phyloP scores from a whole-genome alignment of 441 rosid genomes.

The Bocquillonia castaneifolia region DNA sequence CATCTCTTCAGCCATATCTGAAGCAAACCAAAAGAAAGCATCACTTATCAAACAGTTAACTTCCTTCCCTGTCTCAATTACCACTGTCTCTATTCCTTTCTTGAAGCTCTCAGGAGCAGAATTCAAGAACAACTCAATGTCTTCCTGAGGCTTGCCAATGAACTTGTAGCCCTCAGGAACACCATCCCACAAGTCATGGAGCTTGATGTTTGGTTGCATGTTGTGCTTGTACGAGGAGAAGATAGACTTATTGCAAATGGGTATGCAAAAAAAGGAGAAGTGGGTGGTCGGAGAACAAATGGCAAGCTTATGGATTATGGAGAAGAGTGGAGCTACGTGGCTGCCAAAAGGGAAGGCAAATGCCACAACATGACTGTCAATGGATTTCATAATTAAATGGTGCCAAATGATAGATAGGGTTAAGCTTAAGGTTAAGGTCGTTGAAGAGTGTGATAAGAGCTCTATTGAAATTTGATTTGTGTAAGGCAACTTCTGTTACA shows the following conservation, averaged over 20 bases:
- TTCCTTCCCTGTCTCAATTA: slow-evolving; percentile 36
- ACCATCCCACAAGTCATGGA: slow-evolving; percentile 40
- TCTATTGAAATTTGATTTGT: neutral
- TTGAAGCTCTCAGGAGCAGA: slow-evolving; percentile 39
- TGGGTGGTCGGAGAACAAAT: slow-evolving; percentile 21
- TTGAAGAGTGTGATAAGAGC: neutral
- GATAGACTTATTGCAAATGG: slow-evolving; percentile 30
- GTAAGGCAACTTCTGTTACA: neutral
- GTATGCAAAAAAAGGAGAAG: slow-evolving; percentile 46
- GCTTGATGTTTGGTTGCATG: slow-evolving; percentile 25
- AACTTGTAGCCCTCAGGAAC: slow-evolving; percentile 39
- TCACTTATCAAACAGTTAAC: slow-evolving; percentile 51
- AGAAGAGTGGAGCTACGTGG: slow-evolving; percentile 44
- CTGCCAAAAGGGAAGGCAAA: slow-evolving; percentile 46
- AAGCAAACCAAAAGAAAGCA: slow-evolving; percentile 43
- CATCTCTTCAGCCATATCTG: slow-evolving; percentile 37
- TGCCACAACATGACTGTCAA: slow-evolving; percentile 32
- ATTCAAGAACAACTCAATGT: slow-evolving; percentile 50
- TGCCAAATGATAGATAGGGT: neutral
- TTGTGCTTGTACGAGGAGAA: slow-evolving; percentile 12
- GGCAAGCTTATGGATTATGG: slow-evolving; percentile 30
- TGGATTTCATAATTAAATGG: neutral
- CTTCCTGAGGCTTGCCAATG: slow-evolving; percentile 41
- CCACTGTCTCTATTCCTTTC: slow-evolving; percentile 38
- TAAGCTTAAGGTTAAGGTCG: neutral